Conservation (phyloP, 257 asterid species). For the Lithospermum erythrorhizon region DNA sequence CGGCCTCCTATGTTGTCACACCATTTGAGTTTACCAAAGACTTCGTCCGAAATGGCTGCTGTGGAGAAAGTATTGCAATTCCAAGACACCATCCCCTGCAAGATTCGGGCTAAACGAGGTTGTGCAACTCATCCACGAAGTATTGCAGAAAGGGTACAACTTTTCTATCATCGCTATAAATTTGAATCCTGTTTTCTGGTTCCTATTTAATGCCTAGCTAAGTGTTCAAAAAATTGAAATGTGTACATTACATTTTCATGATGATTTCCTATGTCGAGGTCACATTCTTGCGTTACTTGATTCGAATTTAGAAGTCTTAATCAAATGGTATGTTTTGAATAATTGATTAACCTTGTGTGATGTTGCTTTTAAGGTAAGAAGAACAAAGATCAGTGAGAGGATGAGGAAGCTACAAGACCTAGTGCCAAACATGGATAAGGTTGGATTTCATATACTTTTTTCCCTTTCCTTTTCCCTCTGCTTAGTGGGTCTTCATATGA, state of each 20-base stretch:
- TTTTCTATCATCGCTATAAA: neutral
- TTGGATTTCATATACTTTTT: constrained; percentile 7
- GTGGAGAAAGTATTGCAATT: constrained; percentile 64
- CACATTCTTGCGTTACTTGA: neutral
- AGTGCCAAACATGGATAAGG: constrained; percentile 96
- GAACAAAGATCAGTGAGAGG: constrained; percentile 84
- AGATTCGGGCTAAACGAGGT: constrained; percentile 85
- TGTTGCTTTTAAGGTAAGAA: constrained; percentile 46
- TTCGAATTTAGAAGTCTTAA: no score
- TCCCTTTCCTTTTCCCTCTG: neutral
- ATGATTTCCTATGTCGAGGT: neutral
- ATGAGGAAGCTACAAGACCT: constrained; percentile 87
- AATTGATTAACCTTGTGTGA: neutral
- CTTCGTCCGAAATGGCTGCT: constrained; percentile 38
- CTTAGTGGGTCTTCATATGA: no score
- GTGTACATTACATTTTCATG: no score
- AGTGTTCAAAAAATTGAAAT: no score
- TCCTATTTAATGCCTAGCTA: no score
- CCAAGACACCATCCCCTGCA: constrained; percentile 64
- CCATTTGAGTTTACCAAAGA: constrained; percentile 58
- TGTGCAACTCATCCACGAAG: constrained; percentile 96
- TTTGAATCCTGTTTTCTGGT: neutral
- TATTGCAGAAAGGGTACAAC: constrained; percentile 86
- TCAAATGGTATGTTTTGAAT: no score
- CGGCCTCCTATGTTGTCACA: constrained; percentile 43